Conservation (phyloP, 2,329 filamentous ascomycete genomes). For the Aspergillus sp. region DNA sequence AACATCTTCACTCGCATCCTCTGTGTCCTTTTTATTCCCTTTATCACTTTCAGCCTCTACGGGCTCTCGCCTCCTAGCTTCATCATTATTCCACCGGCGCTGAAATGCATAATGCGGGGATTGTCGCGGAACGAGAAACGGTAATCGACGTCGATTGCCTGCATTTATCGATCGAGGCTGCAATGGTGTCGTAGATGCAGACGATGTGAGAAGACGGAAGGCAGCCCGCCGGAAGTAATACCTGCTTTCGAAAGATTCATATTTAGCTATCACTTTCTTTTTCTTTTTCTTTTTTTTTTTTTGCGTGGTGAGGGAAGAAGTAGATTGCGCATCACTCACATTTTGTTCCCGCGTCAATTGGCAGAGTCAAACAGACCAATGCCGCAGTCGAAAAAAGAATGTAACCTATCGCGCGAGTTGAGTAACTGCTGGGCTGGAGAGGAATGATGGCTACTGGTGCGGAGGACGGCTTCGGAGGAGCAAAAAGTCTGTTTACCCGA, state of each 20-base stretch:
- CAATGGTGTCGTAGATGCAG: conserved; percentile 22
- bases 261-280: neutral
- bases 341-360: neutral
- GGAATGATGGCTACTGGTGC: neutral
- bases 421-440: neutral
- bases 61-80: neutral
- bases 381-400: neutral
- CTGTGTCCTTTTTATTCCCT: neutral
- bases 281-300: no score
- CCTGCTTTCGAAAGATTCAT: conserved; percentile 32
- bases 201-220: conserved; percentile 45
- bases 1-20: neutral
- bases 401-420: neutral
- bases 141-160: conserved; percentile 15
- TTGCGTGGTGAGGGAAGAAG: neutral
- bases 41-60: neutral
- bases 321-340: neutral
- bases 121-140: conserved; percentile 28
- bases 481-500: neutral
- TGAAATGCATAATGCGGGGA: conserved; percentile 37
- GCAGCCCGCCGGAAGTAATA: conserved; percentile 53
- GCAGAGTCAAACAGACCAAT: neutral
- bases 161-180: conserved; percentile 37
- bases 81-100: conserved; percentile 21
- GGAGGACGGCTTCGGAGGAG: neutral